Percentiles rank a stretch among this genome's conserved stretches.
Evolutionary conservation across 306 rosid species (phyloP).

Genomic region (Nissolia schottii): DNA sequence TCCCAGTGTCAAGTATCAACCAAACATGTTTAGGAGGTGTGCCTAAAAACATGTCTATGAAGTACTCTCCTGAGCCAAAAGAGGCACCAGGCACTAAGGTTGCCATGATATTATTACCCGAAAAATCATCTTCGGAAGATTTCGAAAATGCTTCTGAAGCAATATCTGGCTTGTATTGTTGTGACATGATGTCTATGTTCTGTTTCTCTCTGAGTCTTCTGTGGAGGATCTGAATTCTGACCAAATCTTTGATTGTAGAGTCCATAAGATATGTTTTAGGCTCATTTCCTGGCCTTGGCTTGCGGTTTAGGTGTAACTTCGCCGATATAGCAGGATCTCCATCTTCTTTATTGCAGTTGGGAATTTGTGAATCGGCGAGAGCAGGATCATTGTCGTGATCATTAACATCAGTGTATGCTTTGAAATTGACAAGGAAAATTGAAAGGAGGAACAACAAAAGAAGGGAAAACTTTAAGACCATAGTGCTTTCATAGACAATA

Average conservation of each 20-base stretch:
- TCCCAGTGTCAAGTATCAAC: constrained; percentile 70
- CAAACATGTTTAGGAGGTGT: constrained; percentile 81
- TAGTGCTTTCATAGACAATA: neutral
- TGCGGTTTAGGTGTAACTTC: constrained; percentile 50
- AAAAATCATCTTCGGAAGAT: constrained; percentile 25
- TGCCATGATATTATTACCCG: constrained; percentile 50
- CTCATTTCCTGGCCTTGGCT: constrained; percentile 25
- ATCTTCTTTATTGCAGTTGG: neutral
- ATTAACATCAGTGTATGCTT: constrained; percentile 9
- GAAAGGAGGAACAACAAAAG: constrained; percentile 16
- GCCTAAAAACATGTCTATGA: constrained; percentile 69
- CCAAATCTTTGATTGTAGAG: constrained; percentile 43
- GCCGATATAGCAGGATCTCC: constrained; percentile 24
- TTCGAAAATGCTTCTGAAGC: constrained; percentile 32
- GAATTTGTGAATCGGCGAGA: neutral
- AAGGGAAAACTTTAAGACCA: constrained; percentile 16
- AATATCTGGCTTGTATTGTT: neutral
- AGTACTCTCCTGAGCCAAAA: constrained; percentile 76
- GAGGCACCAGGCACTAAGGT: constrained; percentile 66
- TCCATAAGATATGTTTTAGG: constrained; percentile 39
- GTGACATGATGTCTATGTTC: constrained; percentile 44
- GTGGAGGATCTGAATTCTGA: constrained; percentile 65
- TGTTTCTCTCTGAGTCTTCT: constrained; percentile 52
- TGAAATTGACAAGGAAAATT: constrained; percentile 1
- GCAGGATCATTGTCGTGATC: neutral